Conservation (phyloP, 1,284 basidiomycete genomes). For the Microbotryum violaceum region DNA sequence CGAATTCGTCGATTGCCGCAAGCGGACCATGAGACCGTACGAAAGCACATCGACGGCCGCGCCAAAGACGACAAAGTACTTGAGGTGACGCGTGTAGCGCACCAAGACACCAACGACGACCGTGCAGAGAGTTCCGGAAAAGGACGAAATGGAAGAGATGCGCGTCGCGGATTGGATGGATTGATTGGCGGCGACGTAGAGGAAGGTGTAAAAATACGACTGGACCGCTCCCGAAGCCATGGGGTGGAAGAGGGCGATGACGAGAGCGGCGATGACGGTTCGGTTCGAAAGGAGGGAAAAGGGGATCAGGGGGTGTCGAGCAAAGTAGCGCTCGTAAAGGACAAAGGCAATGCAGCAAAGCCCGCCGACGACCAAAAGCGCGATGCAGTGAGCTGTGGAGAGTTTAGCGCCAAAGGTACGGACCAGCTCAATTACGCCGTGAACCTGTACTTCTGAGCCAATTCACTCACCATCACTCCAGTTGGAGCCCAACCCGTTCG, state of each 20-base stretch:
- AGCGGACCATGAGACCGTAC: conserved; percentile 40
- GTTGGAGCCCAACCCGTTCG: conserved; percentile 36
- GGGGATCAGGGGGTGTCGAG: conserved; percentile 40
- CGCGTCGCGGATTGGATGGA: conserved; percentile 35
- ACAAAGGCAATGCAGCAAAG: conserved; percentile 34
- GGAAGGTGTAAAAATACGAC: conserved; percentile 38
- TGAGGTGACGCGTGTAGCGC: conserved; percentile 35
- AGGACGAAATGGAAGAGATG: conserved; percentile 34
- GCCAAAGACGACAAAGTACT: conserved; percentile 39
- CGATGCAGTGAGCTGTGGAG: conserved; percentile 37
- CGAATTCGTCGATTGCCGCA: conserved; percentile 34
- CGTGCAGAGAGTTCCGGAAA: conserved; percentile 36
- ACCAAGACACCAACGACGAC: conserved; percentile 34
- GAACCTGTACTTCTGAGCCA: too few species aligned
- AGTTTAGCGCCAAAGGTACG: too few species aligned
- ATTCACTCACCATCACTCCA: conserved; percentile 34
- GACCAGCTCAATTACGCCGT: too few species aligned
- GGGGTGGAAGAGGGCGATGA: conserved; percentile 40
- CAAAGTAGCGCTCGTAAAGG: conserved; percentile 38
- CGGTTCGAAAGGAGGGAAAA: conserved; percentile 39
- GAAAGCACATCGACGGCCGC: conserved; percentile 36
- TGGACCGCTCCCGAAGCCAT: conserved; percentile 37
- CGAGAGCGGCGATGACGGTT: conserved; percentile 38
- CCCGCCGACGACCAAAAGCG: conserved; percentile 37
- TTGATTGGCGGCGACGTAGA: conserved; percentile 36